These are phyloP conservation scores for Aaosphaeria arxii DNA, from an alignment of 2,329 filamentous ascomycete species.

Conservation along the genomic window DNA sequence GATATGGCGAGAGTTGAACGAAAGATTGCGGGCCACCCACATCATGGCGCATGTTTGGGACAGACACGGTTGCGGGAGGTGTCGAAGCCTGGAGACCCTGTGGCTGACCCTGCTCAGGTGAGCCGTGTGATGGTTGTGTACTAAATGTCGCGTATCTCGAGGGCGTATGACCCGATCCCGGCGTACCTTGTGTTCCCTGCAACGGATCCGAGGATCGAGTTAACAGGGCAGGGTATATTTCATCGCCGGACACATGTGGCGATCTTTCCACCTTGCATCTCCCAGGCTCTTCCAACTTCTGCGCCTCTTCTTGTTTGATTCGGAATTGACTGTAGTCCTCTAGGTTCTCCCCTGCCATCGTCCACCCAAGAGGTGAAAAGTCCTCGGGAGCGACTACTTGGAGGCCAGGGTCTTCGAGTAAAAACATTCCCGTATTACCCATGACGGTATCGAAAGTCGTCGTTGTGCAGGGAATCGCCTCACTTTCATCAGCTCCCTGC, in stretches of 20 bases:
- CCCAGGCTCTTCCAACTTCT: background rate
- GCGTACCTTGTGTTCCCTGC: conserved; percentile 9
- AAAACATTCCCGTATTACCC: conserved; percentile 47
- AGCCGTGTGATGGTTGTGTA: conserved; percentile 11
- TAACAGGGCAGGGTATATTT: background rate
- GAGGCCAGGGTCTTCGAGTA: conserved; percentile 46
- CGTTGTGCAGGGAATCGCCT: conserved; percentile 8
- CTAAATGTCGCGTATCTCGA: conserved; percentile 16
- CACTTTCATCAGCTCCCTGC: conserved; percentile 9
- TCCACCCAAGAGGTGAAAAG: conserved; percentile 33
- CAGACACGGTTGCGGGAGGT: conserved; percentile 10
- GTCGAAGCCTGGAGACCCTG: conserved; percentile 19
- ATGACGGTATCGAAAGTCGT: conserved; percentile 40
- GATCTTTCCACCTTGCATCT: too few relatives aligned
- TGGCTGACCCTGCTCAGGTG: conserved; percentile 12
- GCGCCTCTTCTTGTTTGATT: conserved; percentile 9
- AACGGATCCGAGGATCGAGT: conserved; percentile 15
- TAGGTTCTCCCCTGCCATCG: conserved; percentile 11
- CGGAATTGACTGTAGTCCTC: conserved; percentile 2
- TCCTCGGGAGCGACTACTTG: conserved; percentile 34
- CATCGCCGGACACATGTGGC: too few relatives aligned
- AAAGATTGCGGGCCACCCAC: too few relatives aligned
- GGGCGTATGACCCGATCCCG: conserved; percentile 11
- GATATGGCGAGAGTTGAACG: too few relatives aligned
- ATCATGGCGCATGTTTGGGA: too few relatives aligned